phyloP scores from a whole-genome alignment of 768 basidiomycete species.

The Tricholoma sp. region DNA sequence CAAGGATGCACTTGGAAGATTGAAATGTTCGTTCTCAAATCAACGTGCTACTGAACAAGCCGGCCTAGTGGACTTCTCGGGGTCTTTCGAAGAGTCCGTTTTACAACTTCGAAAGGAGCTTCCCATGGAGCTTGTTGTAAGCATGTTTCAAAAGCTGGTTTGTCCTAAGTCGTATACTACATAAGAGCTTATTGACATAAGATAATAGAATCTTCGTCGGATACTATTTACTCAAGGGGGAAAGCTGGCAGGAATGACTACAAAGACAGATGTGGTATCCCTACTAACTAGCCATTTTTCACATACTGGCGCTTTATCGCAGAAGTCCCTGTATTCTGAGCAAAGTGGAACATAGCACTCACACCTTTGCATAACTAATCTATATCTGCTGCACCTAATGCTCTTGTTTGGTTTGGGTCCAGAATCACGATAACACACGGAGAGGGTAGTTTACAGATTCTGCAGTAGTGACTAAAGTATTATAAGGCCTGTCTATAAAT shows the following conservation, averaged over 20 bases:
- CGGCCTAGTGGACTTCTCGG: slow-evolving; percentile 32
- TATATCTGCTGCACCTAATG: too few species aligned
- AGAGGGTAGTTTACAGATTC: background rate
- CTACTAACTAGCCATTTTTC: slow-evolving; percentile 54
- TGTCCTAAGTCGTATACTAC: slow-evolving; percentile 6
- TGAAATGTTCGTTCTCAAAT: slow-evolving; percentile 39
- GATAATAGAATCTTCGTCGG: slow-evolving; percentile 60
- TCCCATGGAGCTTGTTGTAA: slow-evolving; percentile 65
- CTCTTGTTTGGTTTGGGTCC: too few species aligned
- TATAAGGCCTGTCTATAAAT: background rate
- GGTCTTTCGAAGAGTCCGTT: slow-evolving; percentile 42
- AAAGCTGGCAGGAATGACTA: slow-evolving; percentile 58
- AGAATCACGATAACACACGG: background rate
- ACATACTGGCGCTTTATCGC: slow-evolving; percentile 40
- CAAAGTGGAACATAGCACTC: slow-evolving; percentile 1
- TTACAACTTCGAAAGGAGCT: slow-evolving; percentile 65
- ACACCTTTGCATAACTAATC: background rate
- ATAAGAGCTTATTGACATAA: background rate
- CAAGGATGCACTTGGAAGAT: slow-evolving; percentile 24
- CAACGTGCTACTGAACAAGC: slow-evolving; percentile 21
- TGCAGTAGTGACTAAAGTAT: background rate
- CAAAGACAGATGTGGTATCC: slow-evolving; percentile 61
- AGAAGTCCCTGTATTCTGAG: slow-evolving; percentile 3
- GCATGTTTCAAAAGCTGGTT: slow-evolving; percentile 72
- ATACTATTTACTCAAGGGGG: slow-evolving; percentile 62